Evolutionary conservation across 208 protist species (phyloP).

Genomic region (Angomonas deanei): DNA sequence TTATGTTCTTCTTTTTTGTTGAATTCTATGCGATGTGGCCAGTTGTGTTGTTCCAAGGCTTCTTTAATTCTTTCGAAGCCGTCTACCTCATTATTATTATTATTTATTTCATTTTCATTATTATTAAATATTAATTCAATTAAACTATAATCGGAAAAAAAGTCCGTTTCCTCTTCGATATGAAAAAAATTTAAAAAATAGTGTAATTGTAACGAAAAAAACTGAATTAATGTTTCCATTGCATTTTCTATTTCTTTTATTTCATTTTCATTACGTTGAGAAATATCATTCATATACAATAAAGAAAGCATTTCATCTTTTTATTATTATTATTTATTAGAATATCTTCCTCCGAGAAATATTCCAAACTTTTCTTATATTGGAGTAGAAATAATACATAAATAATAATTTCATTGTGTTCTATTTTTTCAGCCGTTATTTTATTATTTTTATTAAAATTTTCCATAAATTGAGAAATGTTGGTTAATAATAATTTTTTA

Average conservation of each 20-base stretch:
- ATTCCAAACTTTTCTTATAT: not conserved
- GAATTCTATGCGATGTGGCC: constrained; percentile 15
- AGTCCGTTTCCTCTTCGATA: not conserved
- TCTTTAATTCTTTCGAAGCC: constrained; percentile 31
- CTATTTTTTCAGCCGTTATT: too few species aligned
- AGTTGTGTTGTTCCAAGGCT: constrained; percentile 52
- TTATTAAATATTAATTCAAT: not conserved
- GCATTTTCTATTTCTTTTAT: too few species aligned
- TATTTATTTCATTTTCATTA: not conserved
- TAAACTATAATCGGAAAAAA: not conserved
- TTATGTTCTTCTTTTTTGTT: not conserved
- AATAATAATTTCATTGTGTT: too few species aligned
- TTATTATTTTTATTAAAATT: not conserved
- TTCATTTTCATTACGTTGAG: too few species aligned
- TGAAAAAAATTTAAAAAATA: not conserved
- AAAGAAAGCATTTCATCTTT: too few species aligned
- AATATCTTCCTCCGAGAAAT: not conserved
- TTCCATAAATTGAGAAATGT: not conserved
- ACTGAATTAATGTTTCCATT: too few species aligned
- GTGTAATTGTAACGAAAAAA: not conserved
- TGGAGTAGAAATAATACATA: not conserved
- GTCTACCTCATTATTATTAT: constrained; percentile 4
- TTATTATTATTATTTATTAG: not conserved
- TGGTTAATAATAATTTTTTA: not conserved
- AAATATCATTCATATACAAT: too few species aligned